Percentiles rank a stretch among this genome's conserved stretches.
Evolutionary conservation across 208 protist genomes (phyloP).

Genomic region (Acanthamoeba healyi): DNA sequence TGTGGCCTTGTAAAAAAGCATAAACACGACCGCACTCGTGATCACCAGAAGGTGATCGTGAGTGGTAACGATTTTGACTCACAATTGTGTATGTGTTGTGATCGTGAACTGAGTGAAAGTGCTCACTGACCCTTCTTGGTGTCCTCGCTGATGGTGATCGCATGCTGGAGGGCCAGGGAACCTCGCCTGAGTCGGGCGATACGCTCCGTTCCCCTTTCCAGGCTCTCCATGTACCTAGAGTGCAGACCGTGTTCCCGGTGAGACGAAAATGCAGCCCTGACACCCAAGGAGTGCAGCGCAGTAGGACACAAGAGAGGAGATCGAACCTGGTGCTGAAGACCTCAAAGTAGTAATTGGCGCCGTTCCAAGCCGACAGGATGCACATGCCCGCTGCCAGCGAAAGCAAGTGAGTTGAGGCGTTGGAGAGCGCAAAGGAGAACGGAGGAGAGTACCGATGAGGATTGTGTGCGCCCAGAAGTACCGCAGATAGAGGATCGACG

Average conservation of each 20-base stretch:
- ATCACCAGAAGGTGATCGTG: neutral
- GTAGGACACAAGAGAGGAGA: neutral
- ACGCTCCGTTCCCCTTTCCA: constrained; percentile 28
- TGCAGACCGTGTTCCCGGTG: neutral
- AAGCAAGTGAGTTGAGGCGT: neutral
- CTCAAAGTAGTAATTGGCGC: constrained; percentile 71
- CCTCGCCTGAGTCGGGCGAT: constrained; percentile 44
- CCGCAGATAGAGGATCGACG: constrained; percentile 56
- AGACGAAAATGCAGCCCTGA: neutral
- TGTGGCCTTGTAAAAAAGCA: neutral
- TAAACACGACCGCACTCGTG: too few relatives aligned
- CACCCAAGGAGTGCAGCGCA: neutral
- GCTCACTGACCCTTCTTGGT: neutral
- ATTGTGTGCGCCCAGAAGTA: constrained; percentile 75
- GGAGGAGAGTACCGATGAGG: constrained; percentile 20
- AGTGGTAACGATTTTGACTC: too few relatives aligned
- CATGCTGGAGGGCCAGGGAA: neutral
- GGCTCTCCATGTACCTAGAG: constrained; percentile 52
- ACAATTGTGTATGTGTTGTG: neutral
- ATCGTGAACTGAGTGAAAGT: neutral
- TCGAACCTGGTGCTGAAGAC: constrained; percentile 38
- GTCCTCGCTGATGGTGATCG: neutral
- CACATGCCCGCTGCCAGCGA: constrained; percentile 19
- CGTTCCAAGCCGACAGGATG: constrained; percentile 55
- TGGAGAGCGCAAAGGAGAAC: neutral